phyloP scores from a whole-genome alignment of 805 yeast genomes.

The Candida koratica region DNA sequence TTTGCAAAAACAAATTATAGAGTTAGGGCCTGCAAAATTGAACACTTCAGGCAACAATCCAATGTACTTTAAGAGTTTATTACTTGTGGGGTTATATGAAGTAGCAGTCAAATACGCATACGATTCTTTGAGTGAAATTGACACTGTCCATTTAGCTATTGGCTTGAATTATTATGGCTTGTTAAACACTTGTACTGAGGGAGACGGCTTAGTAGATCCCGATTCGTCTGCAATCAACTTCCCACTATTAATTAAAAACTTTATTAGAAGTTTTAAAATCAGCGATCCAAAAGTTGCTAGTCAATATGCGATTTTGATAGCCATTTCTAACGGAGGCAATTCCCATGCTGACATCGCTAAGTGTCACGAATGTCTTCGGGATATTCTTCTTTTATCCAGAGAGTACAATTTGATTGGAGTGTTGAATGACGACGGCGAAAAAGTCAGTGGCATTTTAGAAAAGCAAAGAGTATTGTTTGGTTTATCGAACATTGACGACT shows the following conservation, averaged over 20 bases:
- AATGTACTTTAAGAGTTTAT: constrained; percentile 67
- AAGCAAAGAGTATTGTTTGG: constrained; percentile 63
- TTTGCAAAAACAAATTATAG: constrained; percentile 65
- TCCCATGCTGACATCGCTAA: constrained; percentile 46
- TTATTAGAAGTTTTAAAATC: constrained; percentile 75
- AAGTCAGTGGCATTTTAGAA: constrained; percentile 82
- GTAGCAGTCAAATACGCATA: constrained; percentile 66
- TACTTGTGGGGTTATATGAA: constrained; percentile 78
- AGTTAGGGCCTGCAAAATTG: constrained; percentile 72
- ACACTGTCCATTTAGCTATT: constrained; percentile 86
- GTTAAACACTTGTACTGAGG: constrained; percentile 28
- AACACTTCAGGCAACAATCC: constrained; percentile 61
- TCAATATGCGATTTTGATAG: constrained; percentile 77
- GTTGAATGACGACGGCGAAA: constrained; percentile 67
- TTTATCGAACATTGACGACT: constrained; percentile 55
- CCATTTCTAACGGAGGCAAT: constrained; percentile 41
- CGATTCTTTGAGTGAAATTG: constrained; percentile 63
- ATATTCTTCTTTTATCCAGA: constrained; percentile 79
- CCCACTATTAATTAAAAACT: constrained; percentile 69
- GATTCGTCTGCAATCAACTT: constrained; percentile 40
- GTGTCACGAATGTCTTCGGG: constrained; percentile 76
- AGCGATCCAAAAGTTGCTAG: constrained; percentile 88
- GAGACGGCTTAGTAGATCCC: constrained; percentile 31
- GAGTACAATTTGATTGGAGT: constrained; percentile 86
- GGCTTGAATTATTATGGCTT: constrained; percentile 72